Conservation (phyloP, 768 basidiomycete species). For the Leccinum subtestaceum region DNA sequence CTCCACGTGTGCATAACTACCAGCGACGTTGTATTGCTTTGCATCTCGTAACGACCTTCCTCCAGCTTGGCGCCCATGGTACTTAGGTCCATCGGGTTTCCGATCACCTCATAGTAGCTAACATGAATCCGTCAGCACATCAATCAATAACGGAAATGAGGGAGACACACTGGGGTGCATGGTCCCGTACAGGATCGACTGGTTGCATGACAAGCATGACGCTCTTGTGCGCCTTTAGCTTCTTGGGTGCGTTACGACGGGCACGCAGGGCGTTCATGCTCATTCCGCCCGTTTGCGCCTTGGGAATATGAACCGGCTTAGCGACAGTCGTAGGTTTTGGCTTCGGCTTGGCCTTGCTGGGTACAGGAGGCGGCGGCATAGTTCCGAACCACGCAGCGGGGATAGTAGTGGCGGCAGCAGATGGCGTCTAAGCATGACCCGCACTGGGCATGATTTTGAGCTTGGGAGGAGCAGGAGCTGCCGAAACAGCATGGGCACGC, state of each 20-base stretch:
- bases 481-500: constrained; percentile 29
- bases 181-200: constrained; percentile 94
- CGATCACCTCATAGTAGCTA: too few relatives aligned
- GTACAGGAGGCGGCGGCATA: constrained; percentile 33
- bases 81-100: too few relatives aligned
- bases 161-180: constrained; percentile 69
- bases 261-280: constrained; percentile 69
- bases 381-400: constrained; percentile 7
- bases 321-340: constrained; percentile 20
- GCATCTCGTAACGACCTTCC: too few relatives aligned
- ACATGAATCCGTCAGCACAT: too few relatives aligned
- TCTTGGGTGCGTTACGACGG: constrained; percentile 75
- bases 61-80: too few relatives aligned
- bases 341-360: constrained; percentile 28
- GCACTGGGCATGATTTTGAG: constrained; percentile 43
- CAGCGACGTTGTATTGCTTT: too few relatives aligned
- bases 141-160: background rate
- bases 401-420: constrained; percentile 12
- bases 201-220: constrained; percentile 76
- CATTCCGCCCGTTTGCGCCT: constrained; percentile 79
- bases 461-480: constrained; percentile 45
- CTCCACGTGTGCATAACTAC: too few relatives aligned
- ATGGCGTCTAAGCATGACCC: constrained; percentile 16
- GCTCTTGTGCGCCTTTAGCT: constrained; percentile 71
- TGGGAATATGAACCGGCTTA: constrained; percentile 52